Evolutionary conservation across 2,329 filamentous ascomycete species (phyloP).

Genomic region (Fusarium temperatum): DNA sequence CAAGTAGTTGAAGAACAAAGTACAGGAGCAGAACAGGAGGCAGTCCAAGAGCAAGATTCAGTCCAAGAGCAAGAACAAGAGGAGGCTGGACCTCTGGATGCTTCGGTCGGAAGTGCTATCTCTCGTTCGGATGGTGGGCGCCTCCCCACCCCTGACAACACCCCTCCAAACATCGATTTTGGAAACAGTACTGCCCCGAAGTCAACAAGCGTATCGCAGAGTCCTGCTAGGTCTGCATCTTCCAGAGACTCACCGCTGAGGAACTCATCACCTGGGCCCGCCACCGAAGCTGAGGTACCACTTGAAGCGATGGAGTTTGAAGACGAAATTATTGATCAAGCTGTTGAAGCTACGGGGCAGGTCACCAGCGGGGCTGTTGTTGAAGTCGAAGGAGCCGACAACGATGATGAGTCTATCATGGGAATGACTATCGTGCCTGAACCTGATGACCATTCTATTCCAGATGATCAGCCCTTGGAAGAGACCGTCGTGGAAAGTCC

Average conservation of each 20-base stretch:
- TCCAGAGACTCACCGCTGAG: constrained; percentile 3
- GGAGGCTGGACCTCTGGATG: constrained; percentile 4
- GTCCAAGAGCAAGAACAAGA: constrained; percentile 17
- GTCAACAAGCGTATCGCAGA: constrained; percentile 19
- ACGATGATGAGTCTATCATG: not conserved
- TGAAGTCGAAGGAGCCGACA: constrained; percentile 2
- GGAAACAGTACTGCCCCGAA: constrained; percentile 36
- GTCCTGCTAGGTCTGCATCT: constrained; percentile 10
- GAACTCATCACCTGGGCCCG: not conserved
- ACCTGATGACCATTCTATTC: not conserved
- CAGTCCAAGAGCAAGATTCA: constrained; percentile 10
- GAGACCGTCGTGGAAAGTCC: constrained; percentile 21
- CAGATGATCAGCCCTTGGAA: constrained; percentile 7
- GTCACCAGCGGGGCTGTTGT: not conserved
- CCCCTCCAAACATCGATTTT: constrained; percentile 50
- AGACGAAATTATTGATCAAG: constrained; percentile 18
- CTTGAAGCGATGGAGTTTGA: constrained; percentile 24
- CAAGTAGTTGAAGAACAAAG: not conserved
- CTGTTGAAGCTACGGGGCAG: not conserved
- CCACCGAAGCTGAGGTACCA: not conserved
- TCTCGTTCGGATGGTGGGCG: constrained; percentile 54
- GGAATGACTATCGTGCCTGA: constrained; percentile 18
- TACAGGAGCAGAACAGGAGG: constrained; percentile 8
- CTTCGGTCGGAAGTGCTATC: constrained; percentile 45
- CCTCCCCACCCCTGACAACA: constrained; percentile 64